phyloP scores from a whole-genome alignment of 2,329 filamentous ascomycete genomes.

The Aureobasidium namibiae region DNA sequence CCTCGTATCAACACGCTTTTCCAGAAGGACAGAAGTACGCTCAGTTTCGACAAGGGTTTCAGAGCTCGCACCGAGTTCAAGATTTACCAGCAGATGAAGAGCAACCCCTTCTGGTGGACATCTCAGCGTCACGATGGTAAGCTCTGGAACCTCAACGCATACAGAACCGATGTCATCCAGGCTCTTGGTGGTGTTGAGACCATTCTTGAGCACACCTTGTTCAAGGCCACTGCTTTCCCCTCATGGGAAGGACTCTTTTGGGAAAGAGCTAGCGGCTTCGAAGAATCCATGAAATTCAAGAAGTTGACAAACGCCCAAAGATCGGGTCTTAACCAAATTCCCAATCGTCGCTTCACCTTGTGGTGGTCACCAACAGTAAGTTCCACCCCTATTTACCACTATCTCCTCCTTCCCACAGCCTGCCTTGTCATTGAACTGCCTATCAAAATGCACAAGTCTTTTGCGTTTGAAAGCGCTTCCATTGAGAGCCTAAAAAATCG shows the following conservation, averaged over 20 bases:
- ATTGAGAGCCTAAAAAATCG: background rate
- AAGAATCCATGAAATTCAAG: constrained; percentile 85
- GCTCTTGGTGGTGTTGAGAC: constrained; percentile 94
- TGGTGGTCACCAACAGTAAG: constrained; percentile 68
- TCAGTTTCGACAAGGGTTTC: constrained; percentile 98
- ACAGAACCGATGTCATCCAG: constrained; percentile 94
- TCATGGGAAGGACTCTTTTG: constrained; percentile 96
- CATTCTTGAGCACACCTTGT: constrained; percentile 85
- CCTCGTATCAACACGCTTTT: constrained; percentile 98
- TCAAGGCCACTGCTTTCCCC: constrained; percentile 94
- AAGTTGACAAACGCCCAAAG: constrained; percentile 96
- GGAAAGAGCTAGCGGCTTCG: constrained; percentile 33
- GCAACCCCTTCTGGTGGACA: constrained; percentile 99
- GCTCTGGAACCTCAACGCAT: constrained; percentile 92
- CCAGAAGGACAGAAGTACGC: constrained; percentile 93
- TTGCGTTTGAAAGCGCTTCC: background rate
- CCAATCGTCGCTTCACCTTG: constrained; percentile 93
- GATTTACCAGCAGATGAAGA: constrained; percentile 97
- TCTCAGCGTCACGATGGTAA: constrained; percentile 96
- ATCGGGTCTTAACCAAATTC: constrained; percentile 95
- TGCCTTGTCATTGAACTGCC: background rate
- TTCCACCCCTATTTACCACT: background rate
- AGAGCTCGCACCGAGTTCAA: constrained; percentile 93
- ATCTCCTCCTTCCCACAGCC: background rate
- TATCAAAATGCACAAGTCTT: background rate